Evolutionary conservation across 768 basidiomycete species (phyloP), one percentile per base, ranked within the genome.

Genomic region (Tulasnella sp.): DNA sequence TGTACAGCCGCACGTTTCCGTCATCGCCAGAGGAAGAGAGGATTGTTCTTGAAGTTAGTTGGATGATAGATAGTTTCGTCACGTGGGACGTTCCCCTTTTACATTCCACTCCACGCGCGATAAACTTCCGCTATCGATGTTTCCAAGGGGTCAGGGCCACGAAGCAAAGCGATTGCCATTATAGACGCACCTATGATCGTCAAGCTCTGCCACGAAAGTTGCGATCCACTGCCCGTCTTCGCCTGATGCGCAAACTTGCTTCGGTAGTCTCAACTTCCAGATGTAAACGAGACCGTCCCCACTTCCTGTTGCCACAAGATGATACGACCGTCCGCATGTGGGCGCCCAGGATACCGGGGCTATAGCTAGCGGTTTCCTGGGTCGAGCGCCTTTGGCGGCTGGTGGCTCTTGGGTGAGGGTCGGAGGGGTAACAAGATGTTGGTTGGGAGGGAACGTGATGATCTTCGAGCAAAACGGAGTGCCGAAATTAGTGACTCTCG

Each of bases 91-190:
- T 42, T 82, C 94, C 93, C 94, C 94, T 46, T 92, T 94, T 75
- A 96, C 92, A 84, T 97, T 97, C 96, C 97, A 99, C 85, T 97
- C 96, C 0, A 99, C 96, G 83, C 93, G 89, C 2, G 93, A 93
- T 14, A 97, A 90, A 5, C 92, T 89, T 0, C 93, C 92, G 82
- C 93, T 94, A 81, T 41, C 24, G 50, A 8, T 54, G 75, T 78
- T 46, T 58, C 40, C 24, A 44, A 41, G n/a, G 24, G 58, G 74
- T 34, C 44, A 58, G 50, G 50, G 34, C 28, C 14, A 40, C 72
- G 44, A 72, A 76, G 34, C 44, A 20, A 24, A 18, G 46, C 60
- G 40, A 78, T 24, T 48, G 40, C 44, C 34, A 3, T 34, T 34
- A 76, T 22, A 50, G 18, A 86, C 89, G 11, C 72, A 93, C 93